These are phyloP conservation scores for Prillingera fragicola DNA, from an alignment of 1,284 basidiomycete genomes.

Conservation along the genomic window DNA sequence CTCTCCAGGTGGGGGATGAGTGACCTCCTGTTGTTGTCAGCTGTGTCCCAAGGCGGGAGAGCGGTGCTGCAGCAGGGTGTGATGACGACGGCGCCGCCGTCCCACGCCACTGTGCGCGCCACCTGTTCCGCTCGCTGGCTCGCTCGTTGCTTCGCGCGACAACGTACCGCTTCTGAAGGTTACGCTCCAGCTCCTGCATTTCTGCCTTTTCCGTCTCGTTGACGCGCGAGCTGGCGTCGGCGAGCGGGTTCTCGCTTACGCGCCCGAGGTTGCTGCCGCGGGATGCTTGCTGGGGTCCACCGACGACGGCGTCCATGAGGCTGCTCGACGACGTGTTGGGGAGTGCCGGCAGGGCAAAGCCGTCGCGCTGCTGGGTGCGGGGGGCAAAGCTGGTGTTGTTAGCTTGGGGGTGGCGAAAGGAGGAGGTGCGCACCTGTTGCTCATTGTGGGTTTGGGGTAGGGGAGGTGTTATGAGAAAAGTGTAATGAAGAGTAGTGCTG, in stretches of 20 bases:
- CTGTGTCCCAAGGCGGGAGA: not conserved
- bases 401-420: not conserved
- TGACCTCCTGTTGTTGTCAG: slow-evolving; percentile 23
- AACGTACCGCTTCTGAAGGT: slow-evolving; percentile 41
- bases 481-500: too few species aligned
- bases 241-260: slow-evolving; percentile 6
- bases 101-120: too few species aligned
- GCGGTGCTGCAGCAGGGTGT: not conserved
- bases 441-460: too few species aligned
- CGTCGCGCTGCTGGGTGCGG: not conserved
- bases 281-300: slow-evolving; percentile 7
- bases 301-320: slow-evolving; percentile 41
- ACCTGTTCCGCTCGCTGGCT: too few species aligned
- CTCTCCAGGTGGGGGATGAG: slow-evolving; percentile 39
- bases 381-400: not conserved
- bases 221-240: slow-evolving; percentile 17
- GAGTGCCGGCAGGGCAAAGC: slow-evolving; percentile 14
- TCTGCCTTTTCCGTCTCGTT: slow-evolving; percentile 21
- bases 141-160: too few species aligned
- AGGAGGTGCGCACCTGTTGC: too few species aligned
- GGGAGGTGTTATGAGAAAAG: too few species aligned
- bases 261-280: slow-evolving; percentile 2
- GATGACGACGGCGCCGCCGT: not conserved
- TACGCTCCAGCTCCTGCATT: slow-evolving; percentile 39
- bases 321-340: slow-evolving; percentile 26